Evolutionary conservation across 495 filamentous ascomycete species (phyloP), one percentile per base, ranked within the genome.

Genomic region (Penicillium bovifimosum): DNA sequence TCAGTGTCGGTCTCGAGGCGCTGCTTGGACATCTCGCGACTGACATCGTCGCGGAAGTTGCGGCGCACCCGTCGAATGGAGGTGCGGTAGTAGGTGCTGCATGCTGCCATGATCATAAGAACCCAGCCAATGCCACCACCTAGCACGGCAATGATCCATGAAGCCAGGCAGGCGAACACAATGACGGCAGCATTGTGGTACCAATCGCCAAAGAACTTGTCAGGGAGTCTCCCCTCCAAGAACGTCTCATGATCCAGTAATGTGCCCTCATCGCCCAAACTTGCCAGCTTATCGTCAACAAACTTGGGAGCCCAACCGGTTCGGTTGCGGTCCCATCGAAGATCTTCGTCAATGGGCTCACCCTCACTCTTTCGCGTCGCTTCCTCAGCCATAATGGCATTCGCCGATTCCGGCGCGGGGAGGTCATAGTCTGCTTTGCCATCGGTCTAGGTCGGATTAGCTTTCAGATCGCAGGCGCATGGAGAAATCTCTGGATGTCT

Each of bases 141-240:
- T 9, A 97, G 73, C 8, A 91, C 74, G 10, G 91, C 93, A 35
- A 96, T 72, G 4, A 96, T 70, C 91, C 92, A 99, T 2, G 92
- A 96, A 20, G 82, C 74, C 20, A 99, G 75, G 60, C 90, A 96
- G 20, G 93, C 90, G 61, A 99, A 96, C 38, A 89, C 76, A 56
- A 99, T 96, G 49, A 97, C 76, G 24, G 73, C 93, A 13, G 91
- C 84, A 68, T 99, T 97, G 66, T 97, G 90, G 67, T 96, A 97
- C 93, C 93, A 99, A 61, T 96, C 92, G 61, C 93, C 93, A 69
- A 85, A 99, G 66, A 91, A 91, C 62, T 91, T 87, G 57, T 99
- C 93, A 18, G 90, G 81, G 17, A 99, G 62, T 63, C 83, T 86
- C 17, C 80, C 77, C 65, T 97, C 93, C n/a, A 99, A 55, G 66